A percentile compares a stretch with the other conserved stretches of the same genome.
These are phyloP conservation scores for Saccharomycopsis selenospora DNA, from an alignment of 805 yeast species.

Conservation along the genomic window DNA sequence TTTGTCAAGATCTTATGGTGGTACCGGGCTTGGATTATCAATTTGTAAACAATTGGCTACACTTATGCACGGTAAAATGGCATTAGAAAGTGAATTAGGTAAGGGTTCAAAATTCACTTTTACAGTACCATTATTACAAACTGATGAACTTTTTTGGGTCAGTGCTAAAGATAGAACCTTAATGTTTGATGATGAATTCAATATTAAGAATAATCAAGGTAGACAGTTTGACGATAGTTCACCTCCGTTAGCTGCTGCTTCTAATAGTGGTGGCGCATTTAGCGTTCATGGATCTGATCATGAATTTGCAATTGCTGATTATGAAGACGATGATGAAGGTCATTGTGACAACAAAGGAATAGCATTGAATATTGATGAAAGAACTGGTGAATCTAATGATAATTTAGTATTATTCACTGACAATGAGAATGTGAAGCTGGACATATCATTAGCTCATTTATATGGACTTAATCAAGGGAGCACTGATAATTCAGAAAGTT, in stretches of 20 bases:
- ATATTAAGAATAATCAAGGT: slow-evolving; percentile 43
- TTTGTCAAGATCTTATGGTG: slow-evolving; percentile 83
- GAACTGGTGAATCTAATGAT: not conserved
- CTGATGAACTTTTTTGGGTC: slow-evolving; percentile 19
- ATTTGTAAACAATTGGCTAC: slow-evolving; percentile 87
- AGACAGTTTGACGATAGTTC: slow-evolving; percentile 28
- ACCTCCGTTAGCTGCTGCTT: not conserved
- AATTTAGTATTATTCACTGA: too few species aligned
- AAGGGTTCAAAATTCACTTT: slow-evolving; percentile 80
- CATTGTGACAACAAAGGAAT: too few species aligned
- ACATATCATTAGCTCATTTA: too few species aligned
- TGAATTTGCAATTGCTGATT: too few species aligned
- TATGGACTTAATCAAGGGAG: too few species aligned
- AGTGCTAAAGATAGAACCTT: slow-evolving; percentile 26
- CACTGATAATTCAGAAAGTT: too few species aligned
- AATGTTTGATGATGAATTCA: slow-evolving; percentile 62
- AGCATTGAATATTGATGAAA: too few species aligned
- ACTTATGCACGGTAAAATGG: slow-evolving; percentile 84
- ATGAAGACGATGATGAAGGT: too few species aligned
- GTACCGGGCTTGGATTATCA: slow-evolving; percentile 87
- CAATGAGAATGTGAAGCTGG: too few species aligned
- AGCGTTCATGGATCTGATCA: not conserved
- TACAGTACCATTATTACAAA: slow-evolving; percentile 65
- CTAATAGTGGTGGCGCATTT: not conserved
- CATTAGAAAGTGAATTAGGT: slow-evolving; percentile 66